Base-by-base conservation (phyloP, 2,329 filamentous ascomycete genomes). In the Calonectria pteridis region DNA sequence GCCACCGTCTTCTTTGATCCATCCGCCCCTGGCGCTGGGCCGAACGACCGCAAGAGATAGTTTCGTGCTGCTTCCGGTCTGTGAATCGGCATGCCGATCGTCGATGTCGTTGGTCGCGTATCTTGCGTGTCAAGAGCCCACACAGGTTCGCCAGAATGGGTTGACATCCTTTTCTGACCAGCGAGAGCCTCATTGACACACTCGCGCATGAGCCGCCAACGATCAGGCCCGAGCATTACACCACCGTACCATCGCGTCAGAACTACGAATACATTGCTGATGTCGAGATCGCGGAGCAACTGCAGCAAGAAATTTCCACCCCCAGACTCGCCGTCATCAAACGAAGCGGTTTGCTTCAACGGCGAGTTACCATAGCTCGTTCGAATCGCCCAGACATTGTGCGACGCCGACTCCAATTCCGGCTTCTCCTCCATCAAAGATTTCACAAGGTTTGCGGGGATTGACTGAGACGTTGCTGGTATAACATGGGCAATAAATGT, bases 41-140 rank as follows among this genome's bases (percentile, higher is more conserved):
- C 87, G 82, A 95, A 95, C 71, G 89, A 90, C 77, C 86, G 89
- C 23, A 91, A 81, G 37, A 92, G 85, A 78, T 92, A 93, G 63
- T 86, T 85, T 67, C 88, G 86, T 14, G 95, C 94, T 6, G 89
- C 89, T 79, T 96, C 92, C 1, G 95, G 93, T 23, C 91, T 91
- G 79, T 95, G 92, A 29, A 96, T 93, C 1, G 94, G 92, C 84
- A 97, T 91, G 2, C 91, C 89, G 20, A 84, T 82, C 33, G 84
- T 84, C 5, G 84, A 82, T 58, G 82, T 84, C 4, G 79, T 74
- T n/a, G 84, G 82, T 65, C 83, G 86, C 83, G 87, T 87, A 7
- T 87, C 87, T 73, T 91, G 89, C 0, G 89, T 80, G 76, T 93
- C 90, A 18, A 93, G 82, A 0, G 89, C 91, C 91, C 91, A 93